Evolutionary conservation across 2,329 filamentous ascomycete species (phyloP), one percentile per base, ranked within the genome.

Genomic region (Pseudogymnoascus destructans): DNA sequence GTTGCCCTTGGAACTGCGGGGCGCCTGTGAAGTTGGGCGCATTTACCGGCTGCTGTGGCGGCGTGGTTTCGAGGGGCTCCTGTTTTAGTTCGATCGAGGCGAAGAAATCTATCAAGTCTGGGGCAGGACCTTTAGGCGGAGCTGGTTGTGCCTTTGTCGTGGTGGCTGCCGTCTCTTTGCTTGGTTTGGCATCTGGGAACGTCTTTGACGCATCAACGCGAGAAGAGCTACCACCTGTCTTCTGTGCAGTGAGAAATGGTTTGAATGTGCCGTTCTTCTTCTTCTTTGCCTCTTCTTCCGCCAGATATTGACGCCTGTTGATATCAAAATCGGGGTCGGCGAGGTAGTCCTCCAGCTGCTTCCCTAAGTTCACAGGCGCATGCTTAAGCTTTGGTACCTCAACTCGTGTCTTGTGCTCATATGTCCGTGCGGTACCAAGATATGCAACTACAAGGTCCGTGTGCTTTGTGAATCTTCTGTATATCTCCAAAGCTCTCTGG

Each of bases 371-470:
- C 1, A 95, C 91, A 1, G 93, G 95, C 5, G 93, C 93, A 70
- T 98, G 93, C 74, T 96, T 97, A 64, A 98, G 79, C 74, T 95
- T 96, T 8, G 93, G 93, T 6, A 98, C 95, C 68, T 96, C 89
- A 36, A 98, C 80, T 61, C 92, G 79, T 4, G 93, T 98, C 63
- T 91, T 89, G 68, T 91, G 86, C 72, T 97, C 90, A 69, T 92
- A 93, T 69, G 93, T 86, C 62, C 92, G 82, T 46, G 93, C 93
- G 42, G 92, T 79, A 65, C 85, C 85, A 49, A 98, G 79, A 68
- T 92, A 98, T 66, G 89, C 84, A 13, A 98, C 92, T 0, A 97
- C 92, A 63, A 85, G 82, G 65, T 97, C 91, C 5, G 93, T 98
- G 71, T 95, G 91, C 66, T 82, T 86, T 13, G 89, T 89, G 68